Conservation (phyloP, 306 rosid species). For the Crataegus laevigata region DNA sequence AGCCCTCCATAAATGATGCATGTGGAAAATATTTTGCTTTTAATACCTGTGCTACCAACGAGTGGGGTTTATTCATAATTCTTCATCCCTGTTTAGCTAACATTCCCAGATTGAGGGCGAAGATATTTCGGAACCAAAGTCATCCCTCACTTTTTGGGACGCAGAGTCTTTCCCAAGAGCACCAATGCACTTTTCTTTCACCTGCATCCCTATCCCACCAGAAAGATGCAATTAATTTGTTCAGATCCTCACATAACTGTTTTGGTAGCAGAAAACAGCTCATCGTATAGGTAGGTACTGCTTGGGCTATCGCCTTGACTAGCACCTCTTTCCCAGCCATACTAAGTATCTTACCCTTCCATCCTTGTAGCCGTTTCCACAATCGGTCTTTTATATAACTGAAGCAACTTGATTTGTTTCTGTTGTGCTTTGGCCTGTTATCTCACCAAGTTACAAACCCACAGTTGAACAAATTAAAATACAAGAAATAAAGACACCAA, state of each 20-base stretch:
- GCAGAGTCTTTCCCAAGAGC: neutral
- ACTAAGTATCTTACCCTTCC: neutral
- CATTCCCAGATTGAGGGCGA: neutral
- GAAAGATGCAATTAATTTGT: neutral
- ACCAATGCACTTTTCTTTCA: neutral
- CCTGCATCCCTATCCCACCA: no score
- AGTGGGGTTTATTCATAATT: neutral
- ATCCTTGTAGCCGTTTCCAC: accelerated
- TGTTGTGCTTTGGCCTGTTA: no score
- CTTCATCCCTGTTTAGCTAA: neutral
- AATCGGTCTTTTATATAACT: neutral
- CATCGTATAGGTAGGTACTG: neutral
- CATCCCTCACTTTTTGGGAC: neutral
- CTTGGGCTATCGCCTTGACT: neutral
- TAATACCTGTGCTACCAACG: neutral
- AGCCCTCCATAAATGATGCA: no score
- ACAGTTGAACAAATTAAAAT: no score
- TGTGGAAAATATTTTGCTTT: neutral
- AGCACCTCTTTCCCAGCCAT: neutral
- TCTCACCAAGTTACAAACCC: no score
- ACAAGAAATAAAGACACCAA: no score
- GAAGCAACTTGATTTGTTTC: neutral
- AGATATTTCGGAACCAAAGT: accelerated
- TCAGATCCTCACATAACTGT: neutral
- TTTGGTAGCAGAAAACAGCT: neutral